Percentiles rank a stretch among this genome's conserved stretches.
phyloP scores from a whole-genome alignment of 352 stramenopile genomes.

The Plasmopara muralis region DNA sequence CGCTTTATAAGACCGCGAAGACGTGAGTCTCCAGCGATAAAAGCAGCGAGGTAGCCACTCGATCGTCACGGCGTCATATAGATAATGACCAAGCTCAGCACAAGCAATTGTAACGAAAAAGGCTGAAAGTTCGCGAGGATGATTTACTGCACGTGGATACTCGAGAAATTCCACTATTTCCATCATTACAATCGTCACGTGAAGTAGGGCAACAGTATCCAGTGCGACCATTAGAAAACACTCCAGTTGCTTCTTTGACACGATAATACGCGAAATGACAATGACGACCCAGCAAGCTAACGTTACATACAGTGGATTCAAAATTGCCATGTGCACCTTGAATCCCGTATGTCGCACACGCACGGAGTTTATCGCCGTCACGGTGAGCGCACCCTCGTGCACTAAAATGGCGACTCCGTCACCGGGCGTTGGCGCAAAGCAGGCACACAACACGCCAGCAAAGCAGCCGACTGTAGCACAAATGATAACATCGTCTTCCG shows the following conservation, averaged over 20 bases:
- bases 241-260: constrained; percentile 48
- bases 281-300: constrained; percentile 40
- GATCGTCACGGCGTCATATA: constrained; percentile 14
- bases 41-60: constrained; percentile 3
- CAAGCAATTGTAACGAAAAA: constrained; percentile 46
- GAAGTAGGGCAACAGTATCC: constrained; percentile 48
- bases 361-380: constrained; percentile 56
- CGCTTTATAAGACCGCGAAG: neutral
- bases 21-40: constrained; percentile 13
- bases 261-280: constrained; percentile 49
- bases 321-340: constrained; percentile 32
- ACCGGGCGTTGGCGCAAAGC: constrained; percentile 29
- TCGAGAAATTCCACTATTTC: constrained; percentile 50
- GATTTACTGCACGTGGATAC: constrained; percentile 29
- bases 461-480: constrained; percentile 23
- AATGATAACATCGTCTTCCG: constrained; percentile 25
- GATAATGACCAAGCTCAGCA: constrained; percentile 27
- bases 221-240: constrained; percentile 46
- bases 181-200: constrained; percentile 59
- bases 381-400: constrained; percentile 45
- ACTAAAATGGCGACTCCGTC: constrained; percentile 42
- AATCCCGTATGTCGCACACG: constrained; percentile 38
- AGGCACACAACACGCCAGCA: constrained; percentile 30
- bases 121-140: constrained; percentile 31
- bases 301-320: constrained; percentile 57